Conservation (phyloP, 2,329 filamentous ascomycete species). For the Aspergillus pseudoviridinutans region DNA sequence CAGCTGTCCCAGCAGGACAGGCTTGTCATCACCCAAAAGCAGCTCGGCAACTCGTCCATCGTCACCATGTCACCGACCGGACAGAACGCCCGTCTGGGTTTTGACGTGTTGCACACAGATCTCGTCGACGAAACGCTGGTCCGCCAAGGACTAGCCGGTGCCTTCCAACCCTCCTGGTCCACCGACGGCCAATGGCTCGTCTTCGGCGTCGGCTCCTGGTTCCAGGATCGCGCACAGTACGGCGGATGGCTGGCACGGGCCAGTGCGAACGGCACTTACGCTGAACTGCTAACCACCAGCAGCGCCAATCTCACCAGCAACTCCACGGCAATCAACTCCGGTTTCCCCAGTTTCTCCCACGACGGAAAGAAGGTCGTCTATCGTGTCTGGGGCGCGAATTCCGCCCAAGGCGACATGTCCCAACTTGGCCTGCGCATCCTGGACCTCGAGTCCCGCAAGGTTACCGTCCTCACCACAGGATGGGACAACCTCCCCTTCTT, state of each 20-base stretch:
- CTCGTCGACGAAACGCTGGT: conserved; percentile 27
- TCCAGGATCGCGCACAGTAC: conserved; percentile 28
- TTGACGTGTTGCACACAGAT: conserved; percentile 20
- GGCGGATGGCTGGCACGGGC: conserved; percentile 21
- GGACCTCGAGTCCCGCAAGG: conserved; percentile 18
- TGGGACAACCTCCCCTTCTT: conserved; percentile 41
- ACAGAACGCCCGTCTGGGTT: no score
- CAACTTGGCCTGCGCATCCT: conserved; percentile 32
- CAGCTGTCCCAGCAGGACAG: conserved; percentile 18
- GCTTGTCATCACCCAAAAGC: no score
- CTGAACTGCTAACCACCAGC: conserved; percentile 29
- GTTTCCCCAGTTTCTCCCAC: conserved; percentile 39
- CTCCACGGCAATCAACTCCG: conserved; percentile 28
- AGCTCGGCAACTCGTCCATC: no score
- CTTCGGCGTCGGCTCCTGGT: conserved; percentile 42
- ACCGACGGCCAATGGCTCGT: conserved; percentile 36
- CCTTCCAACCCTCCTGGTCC: conserved; percentile 41
- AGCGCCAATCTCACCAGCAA: conserved; percentile 5
- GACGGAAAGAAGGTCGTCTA: conserved; percentile 37
- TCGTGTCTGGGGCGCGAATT: conserved; percentile 28
- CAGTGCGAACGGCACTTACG: conserved; percentile 21
- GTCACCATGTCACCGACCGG: no score
- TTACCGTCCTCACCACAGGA: conserved; percentile 32
- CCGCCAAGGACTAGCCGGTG: conserved; percentile 29
- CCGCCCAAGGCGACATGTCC: conserved; percentile 5